These are phyloP conservation scores for Globisporangium alternatum DNA, from an alignment of 352 stramenopile species.

Conservation along the genomic window DNA sequence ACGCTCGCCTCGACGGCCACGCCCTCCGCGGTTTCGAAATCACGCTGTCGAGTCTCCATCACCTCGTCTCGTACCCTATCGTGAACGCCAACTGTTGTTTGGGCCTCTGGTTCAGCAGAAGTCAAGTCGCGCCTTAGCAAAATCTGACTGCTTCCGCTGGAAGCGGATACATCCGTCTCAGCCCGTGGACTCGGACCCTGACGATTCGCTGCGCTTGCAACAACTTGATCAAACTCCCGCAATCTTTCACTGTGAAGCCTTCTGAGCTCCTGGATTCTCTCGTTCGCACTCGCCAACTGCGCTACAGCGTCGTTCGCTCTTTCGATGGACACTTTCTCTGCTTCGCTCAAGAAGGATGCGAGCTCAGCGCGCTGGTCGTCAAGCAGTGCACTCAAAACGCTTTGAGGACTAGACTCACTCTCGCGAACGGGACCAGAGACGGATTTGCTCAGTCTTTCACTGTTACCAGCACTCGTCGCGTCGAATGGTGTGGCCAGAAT, in stretches of 20 bases:
- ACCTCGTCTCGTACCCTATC: background rate
- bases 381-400: background rate
- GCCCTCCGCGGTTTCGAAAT: background rate
- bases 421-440: background rate
- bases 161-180: background rate
- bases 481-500: background rate
- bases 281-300: background rate
- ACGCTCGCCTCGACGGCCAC: background rate
- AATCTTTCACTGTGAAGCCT: background rate
- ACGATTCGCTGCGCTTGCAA: background rate
- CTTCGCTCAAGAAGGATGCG: background rate
- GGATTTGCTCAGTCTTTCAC: background rate
- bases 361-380: background rate
- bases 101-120: background rate
- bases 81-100: background rate
- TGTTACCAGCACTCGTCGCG: background rate
- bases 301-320: background rate
- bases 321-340: background rate
- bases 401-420: background rate
- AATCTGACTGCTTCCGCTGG: background rate
- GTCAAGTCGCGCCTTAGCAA: background rate
- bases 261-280: background rate
- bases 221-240: background rate
- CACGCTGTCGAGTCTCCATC: background rate
- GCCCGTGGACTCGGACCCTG: background rate